phyloP scores from a whole-genome alignment of 2,329 filamentous ascomycete species.

The Zasmidium angulare region DNA sequence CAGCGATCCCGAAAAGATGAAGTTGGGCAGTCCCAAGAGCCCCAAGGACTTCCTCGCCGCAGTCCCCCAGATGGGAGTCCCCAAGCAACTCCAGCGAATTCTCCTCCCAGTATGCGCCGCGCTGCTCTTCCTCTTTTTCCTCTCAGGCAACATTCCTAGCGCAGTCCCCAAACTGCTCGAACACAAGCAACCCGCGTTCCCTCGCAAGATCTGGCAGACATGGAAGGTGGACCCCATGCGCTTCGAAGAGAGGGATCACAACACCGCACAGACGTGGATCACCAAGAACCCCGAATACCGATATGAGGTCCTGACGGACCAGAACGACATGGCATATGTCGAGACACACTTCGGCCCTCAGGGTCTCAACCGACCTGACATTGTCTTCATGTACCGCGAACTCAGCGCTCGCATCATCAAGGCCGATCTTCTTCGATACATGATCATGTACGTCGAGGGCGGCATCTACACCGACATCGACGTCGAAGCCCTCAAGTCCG shows the following conservation, averaged over 20 bases:
- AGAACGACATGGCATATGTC: constrained; percentile 66
- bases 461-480: constrained; percentile 63
- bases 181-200: constrained; percentile 46
- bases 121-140: constrained; percentile 47
- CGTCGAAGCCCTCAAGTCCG: constrained; percentile 55
- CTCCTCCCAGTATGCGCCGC: constrained; percentile 49
- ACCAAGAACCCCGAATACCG: constrained; percentile 65
- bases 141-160: constrained; percentile 33
- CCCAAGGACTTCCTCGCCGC: constrained; percentile 19
- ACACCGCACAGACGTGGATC: constrained; percentile 64
- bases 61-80: constrained; percentile 36
- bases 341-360: constrained; percentile 65
- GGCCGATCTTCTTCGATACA: constrained; percentile 65
- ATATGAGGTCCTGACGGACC: constrained; percentile 69
- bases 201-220: constrained; percentile 72
- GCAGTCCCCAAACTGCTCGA: constrained; percentile 21
- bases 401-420: constrained; percentile 66
- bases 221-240: constrained; percentile 70
- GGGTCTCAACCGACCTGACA: constrained; percentile 66
- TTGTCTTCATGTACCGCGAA: constrained; percentile 60
- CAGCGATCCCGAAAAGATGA: constrained; percentile 15
- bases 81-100: constrained; percentile 51
- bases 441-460: constrained; percentile 67
- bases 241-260: constrained; percentile 64
- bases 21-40: constrained; percentile 15